These are phyloP conservation scores for Periconia sp. DNA, from an alignment of 2,329 filamentous ascomycete species.

Conservation along the genomic window DNA sequence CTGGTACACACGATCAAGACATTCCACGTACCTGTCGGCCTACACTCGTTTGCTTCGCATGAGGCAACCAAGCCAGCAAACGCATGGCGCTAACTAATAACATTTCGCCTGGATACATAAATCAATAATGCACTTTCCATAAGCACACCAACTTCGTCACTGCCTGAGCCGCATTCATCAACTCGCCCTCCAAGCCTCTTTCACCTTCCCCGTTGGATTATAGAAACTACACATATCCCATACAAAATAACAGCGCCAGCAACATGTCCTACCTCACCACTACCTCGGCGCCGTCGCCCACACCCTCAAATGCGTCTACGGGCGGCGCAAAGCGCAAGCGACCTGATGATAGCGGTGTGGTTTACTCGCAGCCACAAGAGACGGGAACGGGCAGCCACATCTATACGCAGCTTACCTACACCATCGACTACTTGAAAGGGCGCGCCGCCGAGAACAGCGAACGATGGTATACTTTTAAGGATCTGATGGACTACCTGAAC, in stretches of 20 bases:
- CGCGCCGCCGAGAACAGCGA: conserved; percentile 48
- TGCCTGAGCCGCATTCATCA: not conserved
- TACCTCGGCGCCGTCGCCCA: conserved; percentile 61
- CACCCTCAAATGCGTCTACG: conserved; percentile 48
- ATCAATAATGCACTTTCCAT: not conserved
- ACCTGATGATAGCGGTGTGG: conserved; percentile 51
- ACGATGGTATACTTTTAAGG: conserved; percentile 68
- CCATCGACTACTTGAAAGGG: conserved; percentile 64
- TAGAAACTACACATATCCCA: not conserved
- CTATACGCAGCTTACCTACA: conserved; percentile 85
- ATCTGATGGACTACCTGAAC: conserved; percentile 78
- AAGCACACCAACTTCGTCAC: not conserved
- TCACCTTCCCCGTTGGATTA: not conserved
- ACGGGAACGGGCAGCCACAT: conserved; percentile 77
- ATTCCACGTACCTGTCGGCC: too few relatives aligned
- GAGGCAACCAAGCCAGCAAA: too few relatives aligned
- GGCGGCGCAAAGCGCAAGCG: conserved; percentile 59
- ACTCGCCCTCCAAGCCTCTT: not conserved
- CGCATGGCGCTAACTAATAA: too few relatives aligned
- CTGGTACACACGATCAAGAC: too few relatives aligned
- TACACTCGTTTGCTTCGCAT: too few relatives aligned
- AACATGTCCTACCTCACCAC: conserved; percentile 42
- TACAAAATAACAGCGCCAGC: too few relatives aligned
- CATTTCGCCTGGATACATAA: too few relatives aligned
- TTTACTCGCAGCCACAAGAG: conserved; percentile 75